These are phyloP conservation scores for Malassezia caprae DNA, from an alignment of 1,284 basidiomycete species.

Conservation along the genomic window DNA sequence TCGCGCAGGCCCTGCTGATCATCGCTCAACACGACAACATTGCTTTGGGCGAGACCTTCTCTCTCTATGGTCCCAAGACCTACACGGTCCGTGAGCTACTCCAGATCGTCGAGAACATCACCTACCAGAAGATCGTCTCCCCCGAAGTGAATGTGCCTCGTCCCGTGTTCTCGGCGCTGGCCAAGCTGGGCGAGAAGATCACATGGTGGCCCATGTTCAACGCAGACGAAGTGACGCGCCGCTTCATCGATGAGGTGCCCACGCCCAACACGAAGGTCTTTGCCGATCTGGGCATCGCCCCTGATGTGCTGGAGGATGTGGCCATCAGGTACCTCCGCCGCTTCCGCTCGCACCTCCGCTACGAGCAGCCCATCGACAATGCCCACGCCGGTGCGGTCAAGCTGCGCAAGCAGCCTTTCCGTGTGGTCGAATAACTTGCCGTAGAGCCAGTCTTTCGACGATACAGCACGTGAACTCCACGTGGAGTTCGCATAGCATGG, in stretches of 20 bases:
- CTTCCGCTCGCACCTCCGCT: conserved; percentile 62
- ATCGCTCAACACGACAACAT: conserved; percentile 60
- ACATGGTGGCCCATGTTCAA: conserved; percentile 86
- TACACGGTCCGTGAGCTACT: conserved; percentile 77
- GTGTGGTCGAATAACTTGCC: conserved; percentile 50
- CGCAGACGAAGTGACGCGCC: conserved; percentile 80
- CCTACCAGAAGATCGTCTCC: conserved; percentile 58
- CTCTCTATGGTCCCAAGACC: conserved; percentile 77
- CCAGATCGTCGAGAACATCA: conserved; percentile 68
- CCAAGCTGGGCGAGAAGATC: conserved; percentile 59
- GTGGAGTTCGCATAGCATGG: background rate
- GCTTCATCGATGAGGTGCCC: conserved; percentile 68
- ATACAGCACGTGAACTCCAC: background rate
- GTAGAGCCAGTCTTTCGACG: background rate
- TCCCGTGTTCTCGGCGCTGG: conserved; percentile 59
- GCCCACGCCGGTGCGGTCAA: conserved; percentile 43
- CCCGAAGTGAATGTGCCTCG: conserved; percentile 68
- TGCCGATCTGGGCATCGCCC: conserved; percentile 55
- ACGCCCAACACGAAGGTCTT: conserved; percentile 52
- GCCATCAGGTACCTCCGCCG: conserved; percentile 83
- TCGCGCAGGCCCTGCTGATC: conserved; percentile 79
- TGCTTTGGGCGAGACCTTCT: conserved; percentile 60
- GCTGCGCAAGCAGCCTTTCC: conserved; percentile 49
- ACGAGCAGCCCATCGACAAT: conserved; percentile 50
- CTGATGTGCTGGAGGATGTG: conserved; percentile 76